A percentile compares a stretch with the other conserved stretches of the same genome.
These are phyloP conservation scores for Boeremia exigua DNA, from an alignment of 2,329 filamentous ascomycete genomes.

Conservation along the genomic window DNA sequence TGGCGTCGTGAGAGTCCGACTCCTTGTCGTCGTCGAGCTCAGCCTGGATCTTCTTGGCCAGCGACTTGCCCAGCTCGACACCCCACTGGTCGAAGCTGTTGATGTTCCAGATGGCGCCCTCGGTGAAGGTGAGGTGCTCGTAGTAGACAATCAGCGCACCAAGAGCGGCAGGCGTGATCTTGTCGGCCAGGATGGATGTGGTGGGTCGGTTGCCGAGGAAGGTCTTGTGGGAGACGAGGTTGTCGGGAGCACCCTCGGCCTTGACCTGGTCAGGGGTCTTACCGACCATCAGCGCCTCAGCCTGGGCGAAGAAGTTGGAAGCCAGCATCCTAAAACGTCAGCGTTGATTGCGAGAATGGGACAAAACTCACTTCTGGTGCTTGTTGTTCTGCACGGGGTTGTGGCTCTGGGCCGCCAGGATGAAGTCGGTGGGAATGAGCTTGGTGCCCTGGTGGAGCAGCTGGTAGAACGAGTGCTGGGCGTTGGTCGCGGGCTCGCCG, in stretches of 20 bases:
- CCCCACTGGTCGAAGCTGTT: constrained; percentile 99
- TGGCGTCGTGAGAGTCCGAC: constrained; percentile 78
- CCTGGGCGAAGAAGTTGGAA: constrained; percentile 89
- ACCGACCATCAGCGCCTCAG: constrained; percentile 88
- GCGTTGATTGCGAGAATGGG: constrained; percentile 2
- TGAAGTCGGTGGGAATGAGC: constrained; percentile 97
- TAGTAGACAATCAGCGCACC: constrained; percentile 98
- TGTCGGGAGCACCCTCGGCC: constrained; percentile 73
- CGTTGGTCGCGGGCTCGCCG: constrained; percentile 97
- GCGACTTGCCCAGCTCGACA: constrained; percentile 94
- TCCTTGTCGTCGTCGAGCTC: constrained; percentile 83
- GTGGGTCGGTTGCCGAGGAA: constrained; percentile 98
- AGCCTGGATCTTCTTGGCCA: constrained; percentile 72
- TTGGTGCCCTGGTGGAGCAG: constrained; percentile 98
- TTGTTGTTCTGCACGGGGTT: constrained; percentile 92
- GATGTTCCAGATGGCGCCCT: constrained; percentile 98
- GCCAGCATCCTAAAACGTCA: constrained; percentile 72
- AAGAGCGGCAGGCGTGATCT: constrained; percentile 92
- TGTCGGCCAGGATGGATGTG: constrained; percentile 89
- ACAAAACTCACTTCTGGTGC: constrained; percentile 75
- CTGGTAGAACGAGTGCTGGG: constrained; percentile 99
- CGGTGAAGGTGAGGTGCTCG: constrained; percentile 97
- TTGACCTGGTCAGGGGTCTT: constrained; percentile 83
- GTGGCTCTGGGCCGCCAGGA: constrained; percentile 93
- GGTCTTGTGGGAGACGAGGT: constrained; percentile 95